Percentiles rank a stretch among this genome's conserved stretches.
phyloP scores from a whole-genome alignment of 257 asterid species.

The Solanum lignicaule region DNA sequence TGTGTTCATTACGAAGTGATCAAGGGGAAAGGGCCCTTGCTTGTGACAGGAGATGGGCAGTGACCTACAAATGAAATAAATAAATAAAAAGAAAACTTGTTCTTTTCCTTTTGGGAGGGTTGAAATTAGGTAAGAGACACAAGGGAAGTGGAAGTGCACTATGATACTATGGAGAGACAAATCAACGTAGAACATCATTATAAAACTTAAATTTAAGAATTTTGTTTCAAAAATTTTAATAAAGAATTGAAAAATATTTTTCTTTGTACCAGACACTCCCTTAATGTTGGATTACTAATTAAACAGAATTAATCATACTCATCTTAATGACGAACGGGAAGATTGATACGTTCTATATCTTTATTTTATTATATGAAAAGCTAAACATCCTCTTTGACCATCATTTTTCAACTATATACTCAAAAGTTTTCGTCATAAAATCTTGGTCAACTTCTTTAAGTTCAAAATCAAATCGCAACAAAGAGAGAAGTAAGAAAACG shows the following conservation, averaged over 20 bases:
- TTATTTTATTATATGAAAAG: neutral
- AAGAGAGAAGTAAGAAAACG: neutral
- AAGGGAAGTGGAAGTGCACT: slow-evolving; percentile 10
- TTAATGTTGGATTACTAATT: neutral
- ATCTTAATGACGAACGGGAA: neutral
- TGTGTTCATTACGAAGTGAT: neutral
- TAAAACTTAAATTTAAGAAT: neutral
- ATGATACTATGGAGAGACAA: neutral
- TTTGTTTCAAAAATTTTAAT: neutral
- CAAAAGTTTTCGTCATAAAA: neutral
- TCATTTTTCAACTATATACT: neutral
- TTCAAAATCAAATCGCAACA: neutral
- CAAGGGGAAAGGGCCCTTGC: neutral
- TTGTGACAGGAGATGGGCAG: slow-evolving; percentile 18
- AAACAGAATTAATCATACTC: neutral
- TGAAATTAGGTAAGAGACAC: slow-evolving; percentile 8
- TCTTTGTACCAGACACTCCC: neutral
- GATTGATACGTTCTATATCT: neutral
- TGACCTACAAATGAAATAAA: slow-evolving; percentile 21
- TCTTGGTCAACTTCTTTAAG: neutral
- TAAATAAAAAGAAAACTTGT: neutral
- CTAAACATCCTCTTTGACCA: neutral
- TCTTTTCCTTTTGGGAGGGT: neutral
- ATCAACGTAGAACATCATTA: neutral
- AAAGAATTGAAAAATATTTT: neutral